These are phyloP conservation scores for Epichloe hybrida DNA, from an alignment of 2,329 filamentous ascomycete genomes.

Conservation along the genomic window DNA sequence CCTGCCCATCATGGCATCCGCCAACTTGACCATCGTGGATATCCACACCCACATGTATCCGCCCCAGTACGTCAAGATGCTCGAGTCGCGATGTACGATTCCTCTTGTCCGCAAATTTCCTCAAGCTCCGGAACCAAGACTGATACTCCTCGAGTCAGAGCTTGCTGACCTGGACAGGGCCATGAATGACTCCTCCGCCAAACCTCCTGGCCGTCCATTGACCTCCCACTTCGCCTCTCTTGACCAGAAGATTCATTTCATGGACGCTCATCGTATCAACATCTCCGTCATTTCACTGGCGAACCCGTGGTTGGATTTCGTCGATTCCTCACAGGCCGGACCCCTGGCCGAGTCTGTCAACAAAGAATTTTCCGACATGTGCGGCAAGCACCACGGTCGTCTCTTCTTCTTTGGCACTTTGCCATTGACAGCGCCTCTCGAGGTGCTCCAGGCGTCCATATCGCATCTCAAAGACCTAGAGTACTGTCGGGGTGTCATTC, in stretches of 20 bases:
- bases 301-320: conserved; percentile 89
- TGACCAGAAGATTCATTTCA: conserved; percentile 68
- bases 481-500: conserved; percentile 68
- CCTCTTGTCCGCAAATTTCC: conserved; percentile 59
- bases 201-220: conserved; percentile 64
- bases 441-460: conserved; percentile 52
- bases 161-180: conserved; percentile 33
- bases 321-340: conserved; percentile 46
- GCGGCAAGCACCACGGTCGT: conserved; percentile 48
- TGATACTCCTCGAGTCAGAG: conserved; percentile 49
- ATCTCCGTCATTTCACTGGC: conserved; percentile 78
- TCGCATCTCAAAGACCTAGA: conserved; percentile 44
- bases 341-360: conserved; percentile 57
- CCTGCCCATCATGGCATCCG: conserved; percentile 16
- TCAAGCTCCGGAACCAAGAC: conserved; percentile 41
- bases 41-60: conserved; percentile 61
- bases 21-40: conserved; percentile 38
- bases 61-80: conserved; percentile 46
- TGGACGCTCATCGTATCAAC: conserved; percentile 71
- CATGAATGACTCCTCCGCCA: conserved; percentile 37
- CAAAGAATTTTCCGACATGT: conserved; percentile 62
- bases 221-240: conserved; percentile 75
- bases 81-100: conserved; percentile 45
- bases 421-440: conserved; percentile 55
- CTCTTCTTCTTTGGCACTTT: conserved; percentile 76